Conservation (phyloP, 2,329 filamentous ascomycete species). For the Xylariaceae sp. region DNA sequence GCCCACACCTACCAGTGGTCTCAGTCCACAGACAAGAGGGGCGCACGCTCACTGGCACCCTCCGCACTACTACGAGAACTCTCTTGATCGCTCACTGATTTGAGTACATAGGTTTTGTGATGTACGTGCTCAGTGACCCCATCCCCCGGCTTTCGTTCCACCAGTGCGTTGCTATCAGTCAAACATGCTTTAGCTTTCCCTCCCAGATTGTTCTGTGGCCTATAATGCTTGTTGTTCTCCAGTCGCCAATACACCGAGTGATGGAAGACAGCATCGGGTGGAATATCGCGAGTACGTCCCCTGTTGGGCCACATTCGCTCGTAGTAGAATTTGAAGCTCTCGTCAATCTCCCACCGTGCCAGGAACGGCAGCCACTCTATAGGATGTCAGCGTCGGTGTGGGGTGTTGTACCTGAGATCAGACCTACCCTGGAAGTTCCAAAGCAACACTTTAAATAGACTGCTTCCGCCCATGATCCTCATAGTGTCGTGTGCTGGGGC, state of each 20-base stretch:
- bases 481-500: slow-evolving; percentile 37
- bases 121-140: too few relatives aligned
- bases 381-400: slow-evolving; percentile 1
- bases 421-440: slow-evolving; percentile 41
- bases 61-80: too few relatives aligned
- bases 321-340: slow-evolving; percentile 8
- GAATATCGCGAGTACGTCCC: slow-evolving; percentile 33
- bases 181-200: slow-evolving; percentile 27
- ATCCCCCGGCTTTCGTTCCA: too few relatives aligned
- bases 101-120: too few relatives aligned
- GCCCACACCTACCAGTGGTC: too few relatives aligned
- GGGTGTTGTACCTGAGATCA: neutral
- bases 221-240: slow-evolving; percentile 23
- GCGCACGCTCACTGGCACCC: too few relatives aligned
- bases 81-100: too few relatives aligned
- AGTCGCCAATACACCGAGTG: slow-evolving; percentile 33
- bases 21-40: too few relatives aligned
- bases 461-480: slow-evolving; percentile 31
- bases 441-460: slow-evolving; percentile 34
- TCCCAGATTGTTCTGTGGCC: slow-evolving; percentile 31
- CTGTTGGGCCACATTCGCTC: slow-evolving; percentile 26
- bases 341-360: slow-evolving; percentile 36
- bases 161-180: too few relatives aligned
- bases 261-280: slow-evolving; percentile 34
- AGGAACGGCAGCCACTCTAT: slow-evolving; percentile 35